Percentiles rank a stretch among this genome's conserved stretches.
These are phyloP conservation scores for Sindora glabra DNA, from an alignment of 306 rosid species.

Conservation along the genomic window DNA sequence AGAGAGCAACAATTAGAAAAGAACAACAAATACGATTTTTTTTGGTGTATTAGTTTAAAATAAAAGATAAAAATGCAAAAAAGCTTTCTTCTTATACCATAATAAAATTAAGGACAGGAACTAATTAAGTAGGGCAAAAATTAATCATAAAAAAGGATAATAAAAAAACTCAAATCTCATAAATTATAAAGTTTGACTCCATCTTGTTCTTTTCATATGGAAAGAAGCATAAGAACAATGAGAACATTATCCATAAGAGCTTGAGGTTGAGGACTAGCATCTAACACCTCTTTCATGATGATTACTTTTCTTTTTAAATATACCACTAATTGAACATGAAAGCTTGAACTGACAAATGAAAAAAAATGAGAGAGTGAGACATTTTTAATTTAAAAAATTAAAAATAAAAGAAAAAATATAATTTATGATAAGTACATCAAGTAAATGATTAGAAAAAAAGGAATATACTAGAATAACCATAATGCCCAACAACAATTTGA, in stretches of 20 bases:
- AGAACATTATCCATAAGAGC: conserved; percentile 65
- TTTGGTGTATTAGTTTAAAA: too few relatives aligned
- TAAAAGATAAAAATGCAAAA: neutral
- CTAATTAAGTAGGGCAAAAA: neutral
- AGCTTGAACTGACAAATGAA: conserved; percentile 54
- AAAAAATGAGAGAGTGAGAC: too few relatives aligned
- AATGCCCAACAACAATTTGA: too few relatives aligned
- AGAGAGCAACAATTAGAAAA: too few relatives aligned
- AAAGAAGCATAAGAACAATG: conserved; percentile 78
- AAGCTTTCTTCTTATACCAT: neutral
- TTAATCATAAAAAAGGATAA: neutral
- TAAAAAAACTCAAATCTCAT: neutral
- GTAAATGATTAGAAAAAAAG: too few relatives aligned
- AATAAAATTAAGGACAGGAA: neutral
- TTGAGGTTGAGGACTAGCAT: conserved; percentile 66
- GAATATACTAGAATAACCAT: too few relatives aligned
- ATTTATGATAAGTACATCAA: neutral
- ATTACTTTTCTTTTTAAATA: conserved; percentile 51
- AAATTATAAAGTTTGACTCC: conserved; percentile 43
- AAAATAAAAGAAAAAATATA: neutral
- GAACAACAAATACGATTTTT: too few relatives aligned
- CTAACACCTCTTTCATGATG: conserved; percentile 64
- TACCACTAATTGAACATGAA: conserved; percentile 65
- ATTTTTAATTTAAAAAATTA: neutral
- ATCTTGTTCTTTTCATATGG: conserved; percentile 67